These are phyloP conservation scores for Ziziphus jujuba DNA, from an alignment of 306 rosid genomes.

Conservation along the genomic window DNA sequence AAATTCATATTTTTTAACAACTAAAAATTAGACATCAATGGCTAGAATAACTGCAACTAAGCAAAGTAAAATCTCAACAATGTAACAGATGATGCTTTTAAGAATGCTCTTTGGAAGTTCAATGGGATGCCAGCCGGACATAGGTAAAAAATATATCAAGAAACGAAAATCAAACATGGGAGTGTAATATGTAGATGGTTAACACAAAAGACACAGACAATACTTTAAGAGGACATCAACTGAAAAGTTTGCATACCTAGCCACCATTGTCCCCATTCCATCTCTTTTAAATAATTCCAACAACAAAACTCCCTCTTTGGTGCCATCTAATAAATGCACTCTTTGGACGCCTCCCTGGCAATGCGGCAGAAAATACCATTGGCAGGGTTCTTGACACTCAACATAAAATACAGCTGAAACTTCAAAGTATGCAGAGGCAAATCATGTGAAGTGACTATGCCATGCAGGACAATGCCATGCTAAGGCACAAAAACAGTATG, in stretches of 20 bases:
- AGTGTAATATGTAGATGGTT: not conserved
- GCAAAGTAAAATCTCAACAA: no score
- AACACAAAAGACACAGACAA: not conserved
- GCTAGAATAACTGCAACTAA: no score
- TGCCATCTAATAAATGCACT: conserved; percentile 96
- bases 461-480: conserved; percentile 22
- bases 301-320: conserved; percentile 82
- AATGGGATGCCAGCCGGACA: not conserved
- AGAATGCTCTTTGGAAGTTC: not conserved
- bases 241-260: conserved; percentile 61
- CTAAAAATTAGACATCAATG: no score
- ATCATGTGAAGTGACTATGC: conserved; percentile 15
- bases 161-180: not conserved
- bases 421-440: conserved; percentile 27
- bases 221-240: not conserved
- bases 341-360: conserved; percentile 97
- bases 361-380: conserved; percentile 38
- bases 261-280: conserved; percentile 99
- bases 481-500: conserved; percentile 19
- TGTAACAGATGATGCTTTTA: not conserved
- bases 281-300: conserved; percentile 96
- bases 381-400: conserved; percentile 29
- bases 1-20: no score
- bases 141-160: not conserved
- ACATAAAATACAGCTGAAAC: conserved; percentile 33